Base-by-base conservation (phyloP, 768 basidiomycete species). In the Tylopilus cervinicoccineus region DNA sequence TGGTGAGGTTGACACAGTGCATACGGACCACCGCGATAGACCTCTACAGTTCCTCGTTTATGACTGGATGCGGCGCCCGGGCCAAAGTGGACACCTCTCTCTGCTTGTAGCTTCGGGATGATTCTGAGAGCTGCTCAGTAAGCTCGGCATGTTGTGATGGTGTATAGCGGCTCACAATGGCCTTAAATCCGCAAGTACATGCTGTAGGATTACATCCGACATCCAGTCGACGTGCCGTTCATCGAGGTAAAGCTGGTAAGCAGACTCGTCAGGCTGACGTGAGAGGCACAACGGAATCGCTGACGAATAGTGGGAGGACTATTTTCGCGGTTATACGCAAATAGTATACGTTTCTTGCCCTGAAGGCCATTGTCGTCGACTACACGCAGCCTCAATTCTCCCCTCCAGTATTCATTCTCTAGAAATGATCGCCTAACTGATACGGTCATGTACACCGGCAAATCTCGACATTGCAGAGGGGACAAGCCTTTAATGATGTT, bases 181-280 rank as follows among this genome's bases (percentile, higher is more conserved):
- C 54, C 86, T 77, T 39, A 96, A 66, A 64, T 92, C 90, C 10
- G 79, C 76, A 2, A 96, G 75, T 16, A 95, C 88, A 57, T 82
- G 79, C 59, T 93, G 91, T 3, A 95, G 72, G 34, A 87, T 75
- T 22, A 67, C 57, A 57, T 95, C 92, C 6, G 86, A 82, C 92
- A 96, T 95, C 93, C 93, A 96, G 47, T 82, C 76, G 14, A 88
- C 67, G 71, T 96, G 93, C 11, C 81, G 78, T 54, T 90, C 89
- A 61, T 96, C 93, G 24, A 96, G 79, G 66, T 93, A 94, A 5
- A 93, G 69, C 84, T 87, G 52, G 44, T 29, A 8, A 42, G 39
- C 46, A 27, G 9, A 38, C 50, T 33, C 48, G 59, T 51, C 33
- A 50, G 45, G 22, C 33, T 31, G 38, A 46, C 20, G 26, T 11